phyloP scores from a whole-genome alignment of 139 green algal genomes.

The Mesotaenium endlicherianum region DNA sequence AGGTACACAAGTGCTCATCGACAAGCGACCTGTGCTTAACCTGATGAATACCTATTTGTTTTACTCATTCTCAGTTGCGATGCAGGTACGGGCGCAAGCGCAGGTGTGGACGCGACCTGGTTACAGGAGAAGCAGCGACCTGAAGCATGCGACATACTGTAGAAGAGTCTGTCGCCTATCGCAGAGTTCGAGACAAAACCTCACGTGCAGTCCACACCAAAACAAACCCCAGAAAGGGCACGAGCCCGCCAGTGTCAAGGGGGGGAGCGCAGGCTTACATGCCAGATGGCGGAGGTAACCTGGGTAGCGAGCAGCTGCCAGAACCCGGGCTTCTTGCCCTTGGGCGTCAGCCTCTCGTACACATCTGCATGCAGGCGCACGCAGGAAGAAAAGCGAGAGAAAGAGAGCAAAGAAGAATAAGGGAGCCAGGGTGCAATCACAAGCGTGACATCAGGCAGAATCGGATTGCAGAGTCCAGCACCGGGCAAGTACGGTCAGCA shows the following conservation, averaged over 20 bases:
- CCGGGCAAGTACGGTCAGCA: not conserved
- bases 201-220: not conserved
- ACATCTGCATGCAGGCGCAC: slow-evolving; percentile 24
- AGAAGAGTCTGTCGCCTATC: not conserved
- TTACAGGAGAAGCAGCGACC: not conserved
- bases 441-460: not conserved
- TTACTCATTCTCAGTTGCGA: not conserved
- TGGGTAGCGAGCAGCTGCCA: slow-evolving; percentile 40
- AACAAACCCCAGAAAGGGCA: not conserved
- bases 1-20: not conserved
- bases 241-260: too few species aligned
- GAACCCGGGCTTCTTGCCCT: slow-evolving; percentile 30
- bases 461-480: not conserved
- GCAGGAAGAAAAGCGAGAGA: not conserved
- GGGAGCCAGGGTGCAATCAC: not conserved
- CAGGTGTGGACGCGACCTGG: not conserved
- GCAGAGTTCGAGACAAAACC: not conserved
- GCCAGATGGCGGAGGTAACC: slow-evolving; percentile 40
- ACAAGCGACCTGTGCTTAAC: not conserved
- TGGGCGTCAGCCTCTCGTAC: slow-evolving; percentile 40
- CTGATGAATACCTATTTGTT: not conserved
- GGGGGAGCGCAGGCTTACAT: slow-evolving; percentile 46
- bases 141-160: not conserved
- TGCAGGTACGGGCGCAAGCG: not conserved
- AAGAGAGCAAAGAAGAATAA: not conserved